Evolutionary conservation across 768 basidiomycete genomes (phyloP), one percentile per base, ranked within the genome.

Genomic region (Pilatotrama ljubarskyi): DNA sequence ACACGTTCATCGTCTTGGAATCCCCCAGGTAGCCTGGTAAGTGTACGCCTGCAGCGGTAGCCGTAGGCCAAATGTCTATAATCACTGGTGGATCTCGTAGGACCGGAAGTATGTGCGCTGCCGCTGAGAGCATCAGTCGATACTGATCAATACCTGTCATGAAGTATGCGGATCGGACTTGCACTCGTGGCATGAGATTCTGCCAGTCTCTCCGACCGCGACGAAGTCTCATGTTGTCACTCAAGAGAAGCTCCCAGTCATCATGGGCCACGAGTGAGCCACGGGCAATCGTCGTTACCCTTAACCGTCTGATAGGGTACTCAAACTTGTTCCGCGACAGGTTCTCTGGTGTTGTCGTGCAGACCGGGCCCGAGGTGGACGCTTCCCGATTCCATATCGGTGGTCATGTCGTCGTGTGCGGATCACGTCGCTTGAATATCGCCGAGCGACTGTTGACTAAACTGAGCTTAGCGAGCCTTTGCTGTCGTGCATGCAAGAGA

Each of bases 81-180:
- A 4, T 32, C 10, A 32, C 29, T 4, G 29, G 29, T 32, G 29
- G 29, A 10, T 10, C 29, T 32, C 29, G 29, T 32, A 52, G 51
- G 51, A 29, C 24, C 17, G 51, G 51, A 8, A 52, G 51, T 52
- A 18, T 29, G 51, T 50, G 15, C 1, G 5, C 46, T 29, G 14
- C 10, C 11, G n/a, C 42, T 43, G 14, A n/a, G 37, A 0, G 40
- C 18, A 25, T 32, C 29, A 48, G 61, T 24, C 43, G 48, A 4
- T 32, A 3, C n/a, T 14, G 18, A 48, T 60, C 8, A 48, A 46
- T 32, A 32, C 29, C 10, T 4, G 49, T 51, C 44, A 5, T 61
- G 57, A 54, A 73, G 79, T 81, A 54, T 82, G 80, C 59, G 80
- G 80, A 11, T 77, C 75, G 41, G 82, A 83, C 60, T 66, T 83